These are phyloP conservation scores for Capsicum baccatum DNA, from an alignment of 257 asterid genomes.

Conservation along the genomic window DNA sequence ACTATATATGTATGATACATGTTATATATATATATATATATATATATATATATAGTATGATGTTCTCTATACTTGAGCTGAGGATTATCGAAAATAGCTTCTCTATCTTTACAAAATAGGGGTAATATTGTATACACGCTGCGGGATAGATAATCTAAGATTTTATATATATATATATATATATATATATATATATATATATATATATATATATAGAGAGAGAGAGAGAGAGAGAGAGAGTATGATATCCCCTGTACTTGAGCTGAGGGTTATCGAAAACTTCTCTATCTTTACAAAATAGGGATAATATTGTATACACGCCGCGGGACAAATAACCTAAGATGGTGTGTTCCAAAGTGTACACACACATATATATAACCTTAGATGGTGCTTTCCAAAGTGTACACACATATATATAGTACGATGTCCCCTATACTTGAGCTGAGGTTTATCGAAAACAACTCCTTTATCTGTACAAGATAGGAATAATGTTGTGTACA, in stretches of 20 bases:
- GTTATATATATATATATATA: conserved; percentile 19
- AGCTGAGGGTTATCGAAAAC: no score
- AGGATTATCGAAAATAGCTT: fast-evolving
- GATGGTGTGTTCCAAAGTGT: no score
- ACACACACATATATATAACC: background rate
- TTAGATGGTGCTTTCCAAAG: no score
- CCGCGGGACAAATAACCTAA: no score
- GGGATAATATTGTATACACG: no score
- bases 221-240: no score
- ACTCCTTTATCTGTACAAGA: background rate
- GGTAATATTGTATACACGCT: background rate
- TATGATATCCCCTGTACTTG: no score
- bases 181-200: no score
- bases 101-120: background rate
- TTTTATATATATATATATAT: no score
- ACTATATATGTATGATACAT: background rate
- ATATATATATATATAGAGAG: no score
- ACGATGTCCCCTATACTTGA: background rate
- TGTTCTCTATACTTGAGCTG: background rate
- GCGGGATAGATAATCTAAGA: no score
- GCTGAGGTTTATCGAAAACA: background rate
- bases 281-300: no score
- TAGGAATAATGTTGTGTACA: background rate
- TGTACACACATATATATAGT: background rate
- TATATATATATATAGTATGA: conserved; percentile 1